Base-by-base conservation (phyloP, 139 green algal genomes). In the Chlamydomonas incerta region DNA sequence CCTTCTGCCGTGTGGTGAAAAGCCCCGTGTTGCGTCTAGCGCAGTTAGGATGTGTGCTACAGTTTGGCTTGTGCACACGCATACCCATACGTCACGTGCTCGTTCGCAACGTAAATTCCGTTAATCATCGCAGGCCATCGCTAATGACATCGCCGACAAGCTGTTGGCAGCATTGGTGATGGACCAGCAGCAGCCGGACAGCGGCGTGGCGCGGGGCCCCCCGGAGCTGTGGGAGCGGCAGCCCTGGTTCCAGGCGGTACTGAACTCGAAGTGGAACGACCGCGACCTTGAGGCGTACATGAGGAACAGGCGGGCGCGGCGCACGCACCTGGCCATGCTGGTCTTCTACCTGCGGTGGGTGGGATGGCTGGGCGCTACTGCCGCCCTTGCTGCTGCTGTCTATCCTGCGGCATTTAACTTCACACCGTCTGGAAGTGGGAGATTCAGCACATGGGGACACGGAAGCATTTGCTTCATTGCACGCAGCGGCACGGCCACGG, bases 221-320 rank as follows among this genome's bases (percentile, higher is more conserved):
- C 73, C 23, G 52, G 73, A 80, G 52, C 73, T 80, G 50, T 80
- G 73, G 73, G 73, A 68, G 73, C 52, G 33, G 73, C 73, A 80
- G 73, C 47, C 73, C 8, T 80, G 73, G 73, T 80, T 80, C 31
- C 31, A 69, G 52, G 18, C 17, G 2, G 52, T 68, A 52, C 73
- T 80, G 31, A 17, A 4, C 52, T 80, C 73, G 52, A 6, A 33
- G n/a, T 67, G 52, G 52, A 80, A 68, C 73, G 26, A 33, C 73
- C 52, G 31, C 73, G 52, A 80, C 31, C 33, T 31, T 3, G 52
- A 50, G 26, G 31, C 31, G 52, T 68, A 80, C 73, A n/a, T 29
- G 52, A 18, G 55, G 1, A 21, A 80, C 52, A 68, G 52, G 52
- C 31, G 3, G 52, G 73, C 31, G 73, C 52, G 31, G 52, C 11